Percentiles rank a stretch among this genome's conserved stretches.
Evolutionary conservation across 225 moss, liverwort and hornwort species (phyloP).

Genomic region (Climacium dendroides): DNA sequence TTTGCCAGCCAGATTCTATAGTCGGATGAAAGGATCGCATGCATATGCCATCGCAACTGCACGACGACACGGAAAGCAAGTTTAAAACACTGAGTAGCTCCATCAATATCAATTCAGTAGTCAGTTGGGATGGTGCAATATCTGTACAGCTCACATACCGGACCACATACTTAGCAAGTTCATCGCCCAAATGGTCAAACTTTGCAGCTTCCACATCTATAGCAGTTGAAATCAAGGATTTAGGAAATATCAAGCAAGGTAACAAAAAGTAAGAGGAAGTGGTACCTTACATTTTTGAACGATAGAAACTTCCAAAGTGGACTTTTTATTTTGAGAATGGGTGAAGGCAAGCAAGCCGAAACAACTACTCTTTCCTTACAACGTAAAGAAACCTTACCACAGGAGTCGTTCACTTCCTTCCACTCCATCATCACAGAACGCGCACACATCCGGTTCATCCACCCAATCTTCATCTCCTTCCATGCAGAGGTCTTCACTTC

Average conservation of each 20-base stretch:
- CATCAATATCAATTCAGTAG: not conserved
- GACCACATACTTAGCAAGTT: not conserved
- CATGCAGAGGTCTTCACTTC: not conserved
- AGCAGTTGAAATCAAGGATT: not conserved
- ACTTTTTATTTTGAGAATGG: not conserved
- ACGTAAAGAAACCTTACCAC: conserved; percentile 11
- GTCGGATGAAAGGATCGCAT: conserved; percentile 58
- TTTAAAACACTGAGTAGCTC: not conserved
- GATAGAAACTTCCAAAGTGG: not conserved
- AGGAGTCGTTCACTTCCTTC: conserved; percentile 33
- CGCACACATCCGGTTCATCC: conserved; percentile 45
- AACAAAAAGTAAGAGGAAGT: not conserved
- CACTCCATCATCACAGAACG: conserved; percentile 54
- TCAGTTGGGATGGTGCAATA: not conserved
- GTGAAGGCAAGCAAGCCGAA: not conserved
- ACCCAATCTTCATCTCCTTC: conserved; percentile 37
- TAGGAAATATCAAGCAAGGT: not conserved
- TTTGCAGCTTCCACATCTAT: not conserved
- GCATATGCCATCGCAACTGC: conserved; percentile 51
- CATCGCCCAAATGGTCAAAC: not conserved
- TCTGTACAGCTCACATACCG: not conserved
- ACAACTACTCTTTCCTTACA: not conserved
- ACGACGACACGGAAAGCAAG: not conserved
- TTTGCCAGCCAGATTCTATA: conserved; percentile 42
- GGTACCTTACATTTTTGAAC: not conserved